Conservation (phyloP, 148 eudicot species). For the Simmondsia chinensis region DNA sequence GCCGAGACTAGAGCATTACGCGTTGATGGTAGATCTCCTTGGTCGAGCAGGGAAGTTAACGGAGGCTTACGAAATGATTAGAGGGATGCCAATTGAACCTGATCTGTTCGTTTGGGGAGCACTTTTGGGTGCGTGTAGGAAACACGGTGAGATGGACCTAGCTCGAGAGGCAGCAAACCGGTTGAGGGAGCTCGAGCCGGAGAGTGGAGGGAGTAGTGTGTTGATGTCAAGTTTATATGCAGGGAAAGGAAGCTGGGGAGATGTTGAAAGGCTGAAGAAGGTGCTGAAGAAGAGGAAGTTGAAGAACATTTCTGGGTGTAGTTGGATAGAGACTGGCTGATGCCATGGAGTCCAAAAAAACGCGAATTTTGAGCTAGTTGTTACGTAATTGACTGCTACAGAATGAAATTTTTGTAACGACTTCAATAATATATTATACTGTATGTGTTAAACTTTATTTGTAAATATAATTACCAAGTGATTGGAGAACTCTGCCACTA, state of each 20-base stretch:
- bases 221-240: conserved; percentile 54
- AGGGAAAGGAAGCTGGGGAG: conserved; percentile 48
- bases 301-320: conserved; percentile 41
- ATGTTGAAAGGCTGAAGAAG: conserved; percentile 44
- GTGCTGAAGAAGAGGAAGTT: conserved; percentile 41
- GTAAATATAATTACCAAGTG: too few species aligned
- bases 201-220: conserved; percentile 56
- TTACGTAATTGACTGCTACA: too few species aligned
- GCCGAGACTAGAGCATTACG: conserved; percentile 78
- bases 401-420: too few species aligned
- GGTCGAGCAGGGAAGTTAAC: conserved; percentile 59
- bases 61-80: conserved; percentile 52
- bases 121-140: conserved; percentile 64
- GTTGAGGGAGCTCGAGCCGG: conserved; percentile 58
- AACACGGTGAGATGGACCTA: conserved; percentile 46
- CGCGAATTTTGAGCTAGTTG: too few species aligned
- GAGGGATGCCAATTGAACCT: conserved; percentile 49
- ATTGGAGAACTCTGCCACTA: too few species aligned
- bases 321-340: conserved; percentile 58
- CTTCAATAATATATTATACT: too few species aligned
- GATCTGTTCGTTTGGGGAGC: conserved; percentile 83
- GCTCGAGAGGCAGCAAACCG: conserved; percentile 61
- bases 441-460: too few species aligned
- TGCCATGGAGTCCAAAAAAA: too few species aligned
- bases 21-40: conserved; percentile 69